phyloP scores from a whole-genome alignment of 495 filamentous ascomycete genomes.

The Aeminium ludgeri region DNA sequence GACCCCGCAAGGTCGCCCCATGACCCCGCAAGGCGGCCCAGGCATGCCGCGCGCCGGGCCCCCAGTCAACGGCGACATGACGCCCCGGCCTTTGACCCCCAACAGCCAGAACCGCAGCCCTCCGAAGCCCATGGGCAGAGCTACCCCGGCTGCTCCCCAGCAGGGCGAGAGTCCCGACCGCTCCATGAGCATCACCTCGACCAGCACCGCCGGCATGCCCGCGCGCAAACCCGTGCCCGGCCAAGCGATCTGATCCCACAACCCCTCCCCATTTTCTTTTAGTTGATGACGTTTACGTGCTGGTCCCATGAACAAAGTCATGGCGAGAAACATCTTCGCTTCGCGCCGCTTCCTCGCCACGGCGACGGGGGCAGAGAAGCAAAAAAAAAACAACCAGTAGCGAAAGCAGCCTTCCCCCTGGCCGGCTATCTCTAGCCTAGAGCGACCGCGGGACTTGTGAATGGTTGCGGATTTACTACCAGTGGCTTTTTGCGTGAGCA shows the following conservation, averaged over 20 bases:
- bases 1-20: slow-evolving; percentile 20
- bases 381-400: too few relatives aligned
- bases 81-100: slow-evolving; percentile 10
- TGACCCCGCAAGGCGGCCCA: slow-evolving; percentile 24
- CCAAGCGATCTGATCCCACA: slow-evolving; percentile 17
- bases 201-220: slow-evolving; percentile 10
- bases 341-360: too few relatives aligned
- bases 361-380: too few relatives aligned
- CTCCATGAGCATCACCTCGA: slow-evolving; percentile 22
- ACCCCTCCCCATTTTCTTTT: slow-evolving; percentile 1
- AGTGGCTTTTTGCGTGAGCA: too few relatives aligned
- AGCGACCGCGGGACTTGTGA: too few relatives aligned
- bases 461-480: too few relatives aligned
- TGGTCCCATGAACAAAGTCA: neutral
- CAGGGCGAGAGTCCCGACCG: neutral
- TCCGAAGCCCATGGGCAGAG: slow-evolving; percentile 5
- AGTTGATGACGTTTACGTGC: slow-evolving; percentile 9
- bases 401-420: too few relatives aligned
- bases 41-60: slow-evolving; percentile 22
- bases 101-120: slow-evolving; percentile 12
- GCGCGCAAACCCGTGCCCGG: slow-evolving; percentile 27
- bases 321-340: too few relatives aligned
- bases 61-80: slow-evolving; percentile 1
- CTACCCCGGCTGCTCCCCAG: neutral
- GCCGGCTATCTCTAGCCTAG: too few relatives aligned